Conservation (phyloP, 2,329 filamentous ascomycete genomes). For the Fusarium xylarioides region DNA sequence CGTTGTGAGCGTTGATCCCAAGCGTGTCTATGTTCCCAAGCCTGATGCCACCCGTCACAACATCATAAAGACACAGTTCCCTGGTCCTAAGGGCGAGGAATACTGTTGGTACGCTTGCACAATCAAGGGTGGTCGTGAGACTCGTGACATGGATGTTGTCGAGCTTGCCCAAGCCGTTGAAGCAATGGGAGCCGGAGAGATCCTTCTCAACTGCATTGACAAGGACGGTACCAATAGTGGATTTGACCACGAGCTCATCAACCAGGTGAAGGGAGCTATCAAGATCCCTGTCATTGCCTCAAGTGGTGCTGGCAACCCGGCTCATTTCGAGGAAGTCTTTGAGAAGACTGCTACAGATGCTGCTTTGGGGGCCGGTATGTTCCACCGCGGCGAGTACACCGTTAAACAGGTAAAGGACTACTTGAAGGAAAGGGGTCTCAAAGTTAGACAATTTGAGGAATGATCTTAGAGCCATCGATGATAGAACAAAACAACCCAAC, state of each 20-base stretch:
- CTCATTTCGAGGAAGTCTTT: conserved; percentile 93
- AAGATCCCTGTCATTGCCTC: conserved; percentile 95
- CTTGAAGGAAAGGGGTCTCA: conserved; percentile 73
- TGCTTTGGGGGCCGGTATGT: conserved; percentile 95
- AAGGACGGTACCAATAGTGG: conserved; percentile 94
- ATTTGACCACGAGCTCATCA: conserved; percentile 92
- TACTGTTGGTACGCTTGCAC: conserved; percentile 99
- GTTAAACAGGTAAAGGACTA: conserved; percentile 93
- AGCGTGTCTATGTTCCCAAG: conserved; percentile 84
- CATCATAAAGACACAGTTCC: conserved; percentile 74
- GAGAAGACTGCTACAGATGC: conserved; percentile 86
- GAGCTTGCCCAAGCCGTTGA: conserved; percentile 90
- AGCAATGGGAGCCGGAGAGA: conserved; percentile 94
- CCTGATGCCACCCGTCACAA: conserved; percentile 75
- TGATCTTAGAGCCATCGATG: conserved; percentile 39
- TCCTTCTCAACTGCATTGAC: conserved; percentile 97
- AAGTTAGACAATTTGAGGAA: conserved; percentile 82
- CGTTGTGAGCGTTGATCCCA: conserved; percentile 94
- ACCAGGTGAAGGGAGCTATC: conserved; percentile 85
- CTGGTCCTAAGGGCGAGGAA: conserved; percentile 78
- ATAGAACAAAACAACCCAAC: conserved; percentile 14
- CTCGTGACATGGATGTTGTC: conserved; percentile 90
- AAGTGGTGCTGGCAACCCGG: conserved; percentile 87
- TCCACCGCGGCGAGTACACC: conserved; percentile 94
- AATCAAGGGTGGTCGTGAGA: conserved; percentile 93